Evolutionary conservation across 257 asterid genomes (phyloP), one percentile per base, ranked within the genome.

Genomic region (Cynanchum wilfordii): DNA sequence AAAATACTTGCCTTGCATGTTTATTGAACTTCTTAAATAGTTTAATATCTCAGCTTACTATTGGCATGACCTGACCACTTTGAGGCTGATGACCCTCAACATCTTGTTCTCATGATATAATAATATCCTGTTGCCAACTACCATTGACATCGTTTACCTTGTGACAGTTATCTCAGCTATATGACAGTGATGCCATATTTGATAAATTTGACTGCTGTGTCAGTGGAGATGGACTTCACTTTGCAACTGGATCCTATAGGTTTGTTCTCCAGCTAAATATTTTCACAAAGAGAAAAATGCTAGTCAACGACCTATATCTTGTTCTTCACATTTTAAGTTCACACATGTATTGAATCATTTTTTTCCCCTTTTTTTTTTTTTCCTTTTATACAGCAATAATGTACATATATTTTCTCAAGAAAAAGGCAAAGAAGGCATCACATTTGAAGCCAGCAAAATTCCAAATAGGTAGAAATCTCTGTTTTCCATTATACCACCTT

Each of bases 221-320:
- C 63, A 84, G 95, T 69, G 84, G 89, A 71, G 91, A 88, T 77
- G 86, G 80, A 54, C 90, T 81, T 69, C 74, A 77, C 73, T 88
- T 90, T 50, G 96, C 96, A 29, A 88, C 96, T 70, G 96, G 95
- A 71, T 87, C 96, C 44, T 90, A 90, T 77, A 84, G 92, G 95
- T 88, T 73, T 44, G 85, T 77, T 59, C 66, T 72, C 66, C 51
- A n/a, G 49, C 54, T 59, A 64, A 58, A 68, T 17, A 30, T 20
- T 72, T 36, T 27, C 27, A 59, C 33, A 9, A 52, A 13, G 11
- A 42, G 62, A 59, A 45, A 59, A 45, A 59, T 7, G 22, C 10
- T 49, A 7, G 20, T 33, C 10, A 24, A 22, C 10, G 10, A 36
- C 8, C 22, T 59, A 20, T 42, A n/a, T 29, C 62, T 30, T 73